Evolutionary conservation across 495 filamentous ascomycete genomes (phyloP).

Genomic region (Lasiosphaeriaceae sp.): DNA sequence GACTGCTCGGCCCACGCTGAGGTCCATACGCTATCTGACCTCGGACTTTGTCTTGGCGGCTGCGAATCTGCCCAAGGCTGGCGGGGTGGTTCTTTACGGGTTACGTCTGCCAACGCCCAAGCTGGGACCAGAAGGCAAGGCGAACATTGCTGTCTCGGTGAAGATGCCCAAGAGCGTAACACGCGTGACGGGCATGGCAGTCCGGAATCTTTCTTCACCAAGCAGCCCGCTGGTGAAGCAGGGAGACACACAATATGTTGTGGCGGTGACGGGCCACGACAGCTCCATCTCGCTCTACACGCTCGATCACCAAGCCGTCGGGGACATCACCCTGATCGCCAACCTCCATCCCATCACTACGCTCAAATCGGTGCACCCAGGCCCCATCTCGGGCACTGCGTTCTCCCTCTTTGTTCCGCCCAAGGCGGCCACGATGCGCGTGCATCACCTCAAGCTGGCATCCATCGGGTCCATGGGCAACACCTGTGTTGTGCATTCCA

Average conservation of each 20-base stretch:
- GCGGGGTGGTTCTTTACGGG: conserved; percentile 50
- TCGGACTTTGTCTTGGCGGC: conserved; percentile 68
- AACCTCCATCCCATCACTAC: conserved; percentile 59
- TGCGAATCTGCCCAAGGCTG: conserved; percentile 44
- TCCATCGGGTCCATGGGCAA: conserved; percentile 76
- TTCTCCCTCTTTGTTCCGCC: conserved; percentile 72
- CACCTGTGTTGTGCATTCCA: conserved; percentile 77
- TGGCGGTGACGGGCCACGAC: conserved; percentile 82
- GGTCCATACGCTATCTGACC: conserved; percentile 72
- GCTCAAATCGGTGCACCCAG: conserved; percentile 70
- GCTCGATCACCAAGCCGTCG: conserved; percentile 52
- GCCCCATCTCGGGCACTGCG: conserved; percentile 77
- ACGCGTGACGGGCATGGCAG: conserved; percentile 67
- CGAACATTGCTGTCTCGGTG: conserved; percentile 37
- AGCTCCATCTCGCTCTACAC: conserved; percentile 74
- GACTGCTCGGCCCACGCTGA: conserved; percentile 49
- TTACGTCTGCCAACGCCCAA: conserved; percentile 40
- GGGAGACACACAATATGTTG: conserved; percentile 64
- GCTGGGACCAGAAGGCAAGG: conserved; percentile 31
- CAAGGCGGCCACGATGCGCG: conserved; percentile 33
- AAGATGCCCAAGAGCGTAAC: conserved; percentile 40
- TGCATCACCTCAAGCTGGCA: conserved; percentile 72
- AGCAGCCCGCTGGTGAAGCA: conserved; percentile 39
- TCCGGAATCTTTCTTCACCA: conserved; percentile 58
- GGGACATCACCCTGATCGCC: conserved; percentile 46